Conservation (phyloP, 106 monocot species). For the Xerophyta viscosa region DNA sequence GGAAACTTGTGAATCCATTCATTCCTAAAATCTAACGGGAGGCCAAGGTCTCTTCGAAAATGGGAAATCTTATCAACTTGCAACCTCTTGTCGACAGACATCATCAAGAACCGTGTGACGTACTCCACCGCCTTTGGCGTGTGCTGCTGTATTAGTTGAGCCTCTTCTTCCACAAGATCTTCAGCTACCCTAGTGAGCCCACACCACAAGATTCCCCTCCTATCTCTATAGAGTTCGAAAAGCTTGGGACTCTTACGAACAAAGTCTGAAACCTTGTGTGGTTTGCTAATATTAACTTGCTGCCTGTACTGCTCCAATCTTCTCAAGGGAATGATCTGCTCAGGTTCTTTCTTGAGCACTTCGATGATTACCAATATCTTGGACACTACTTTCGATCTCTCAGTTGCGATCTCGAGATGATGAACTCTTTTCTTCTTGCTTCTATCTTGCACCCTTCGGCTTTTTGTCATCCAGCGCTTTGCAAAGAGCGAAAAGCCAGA, state of each 20-base stretch:
- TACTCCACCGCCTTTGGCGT: slow-evolving; percentile 39
- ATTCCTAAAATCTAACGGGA: slow-evolving; percentile 59
- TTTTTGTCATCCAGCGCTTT: slow-evolving; percentile 59
- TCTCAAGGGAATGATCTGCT: slow-evolving; percentile 43
- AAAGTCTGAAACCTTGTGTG: slow-evolving; percentile 54
- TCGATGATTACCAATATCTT: slow-evolving; percentile 52
- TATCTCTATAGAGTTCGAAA: slow-evolving; percentile 55
- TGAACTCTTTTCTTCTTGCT: slow-evolving; percentile 72
- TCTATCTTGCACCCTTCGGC: slow-evolving; percentile 63
- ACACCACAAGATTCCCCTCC: slow-evolving; percentile 51
- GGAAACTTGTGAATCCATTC: slow-evolving; percentile 75
- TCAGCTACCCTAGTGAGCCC: slow-evolving; percentile 42
- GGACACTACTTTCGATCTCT: slow-evolving; percentile 54
- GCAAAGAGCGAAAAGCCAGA: slow-evolving; percentile 12
- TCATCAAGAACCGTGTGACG: slow-evolving; percentile 61
- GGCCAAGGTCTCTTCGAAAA: slow-evolving; percentile 72
- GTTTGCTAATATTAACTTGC: slow-evolving; percentile 38
- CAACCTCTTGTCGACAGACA: slow-evolving; percentile 75
- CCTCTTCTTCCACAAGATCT: slow-evolving; percentile 39
- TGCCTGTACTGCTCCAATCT: slow-evolving; percentile 48
- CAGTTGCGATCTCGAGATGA: slow-evolving; percentile 58
- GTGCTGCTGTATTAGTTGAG: slow-evolving; percentile 33
- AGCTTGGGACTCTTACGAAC: slow-evolving; percentile 53
- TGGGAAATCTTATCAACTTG: slow-evolving; percentile 66
- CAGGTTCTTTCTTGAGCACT: slow-evolving; percentile 42